Percentiles rank a stretch among this genome's conserved stretches.
These are phyloP conservation scores for Aspergillus hortae DNA, from an alignment of 2,329 filamentous ascomycete genomes.

Conservation along the genomic window DNA sequence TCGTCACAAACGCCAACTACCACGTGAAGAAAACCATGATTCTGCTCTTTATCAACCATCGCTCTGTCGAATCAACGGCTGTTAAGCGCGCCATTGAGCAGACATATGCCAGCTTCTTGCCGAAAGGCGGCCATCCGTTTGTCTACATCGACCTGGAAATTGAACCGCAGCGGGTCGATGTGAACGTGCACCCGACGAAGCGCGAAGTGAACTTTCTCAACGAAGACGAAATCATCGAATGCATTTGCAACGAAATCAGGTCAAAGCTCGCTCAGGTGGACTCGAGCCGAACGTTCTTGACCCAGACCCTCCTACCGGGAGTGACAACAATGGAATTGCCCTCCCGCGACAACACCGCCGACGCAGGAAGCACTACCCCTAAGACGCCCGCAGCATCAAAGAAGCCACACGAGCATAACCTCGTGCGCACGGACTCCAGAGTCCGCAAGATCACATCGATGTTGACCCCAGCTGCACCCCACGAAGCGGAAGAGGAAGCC, in stretches of 20 bases:
- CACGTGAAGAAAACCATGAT: constrained; percentile 84
- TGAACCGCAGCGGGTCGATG: constrained; percentile 86
- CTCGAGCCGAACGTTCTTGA: constrained; percentile 89
- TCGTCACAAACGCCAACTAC: constrained; percentile 91
- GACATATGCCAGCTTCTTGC: constrained; percentile 79
- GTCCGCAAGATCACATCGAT: constrained; percentile 95
- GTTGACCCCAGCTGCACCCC: constrained; percentile 62
- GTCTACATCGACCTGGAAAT: constrained; percentile 90
- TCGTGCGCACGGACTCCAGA: constrained; percentile 85
- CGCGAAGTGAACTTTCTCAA: constrained; percentile 96
- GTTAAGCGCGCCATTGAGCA: constrained; percentile 91
- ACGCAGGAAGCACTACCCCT: constrained; percentile 33
- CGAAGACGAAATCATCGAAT: constrained; percentile 90
- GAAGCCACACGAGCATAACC: constrained; percentile 75
- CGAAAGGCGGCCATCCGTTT: constrained; percentile 92
- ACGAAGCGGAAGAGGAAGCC: constrained; percentile 33
- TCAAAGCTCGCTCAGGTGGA: constrained; percentile 80
- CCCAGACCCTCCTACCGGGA: constrained; percentile 81
- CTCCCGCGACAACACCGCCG: constrained; percentile 20
- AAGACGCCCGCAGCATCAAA: constrained; percentile 38
- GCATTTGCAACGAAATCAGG: constrained; percentile 76
- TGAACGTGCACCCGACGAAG: constrained; percentile 97
- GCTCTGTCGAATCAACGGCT: constrained; percentile 81
- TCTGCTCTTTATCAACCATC: constrained; percentile 93
- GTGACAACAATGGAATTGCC: constrained; percentile 45